Base-by-base conservation (phyloP, 345 rosid genomes). In the Citrus inodora region DNA sequence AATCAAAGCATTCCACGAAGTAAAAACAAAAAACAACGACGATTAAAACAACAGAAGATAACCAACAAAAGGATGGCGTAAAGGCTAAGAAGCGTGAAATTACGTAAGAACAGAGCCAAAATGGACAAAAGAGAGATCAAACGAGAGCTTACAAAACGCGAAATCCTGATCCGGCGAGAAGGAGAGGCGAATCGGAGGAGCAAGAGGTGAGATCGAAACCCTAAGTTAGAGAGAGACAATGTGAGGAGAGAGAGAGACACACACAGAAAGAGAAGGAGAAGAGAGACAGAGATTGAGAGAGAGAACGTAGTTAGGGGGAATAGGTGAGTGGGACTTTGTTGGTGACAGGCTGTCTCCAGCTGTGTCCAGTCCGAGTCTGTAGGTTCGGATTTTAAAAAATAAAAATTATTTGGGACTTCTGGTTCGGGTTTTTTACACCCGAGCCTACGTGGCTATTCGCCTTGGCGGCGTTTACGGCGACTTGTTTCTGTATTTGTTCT, bases 311-410 rank as follows among this genome's bases (percentile, higher is more conserved):
- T 79, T 87, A 63, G 87, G 80, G 58, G 86, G 87, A 86, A 84
- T 84, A 84, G 88, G 88, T 85, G 86, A 89, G 92, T 89, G 94
- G 92, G 88, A 86, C 94, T 90, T 89, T 89, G 98, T 94, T 94
- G 97, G 92, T 89, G 98, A 92, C 99, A 96, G 98, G 82, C 98
- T 96, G 98, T 92, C 84, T 90, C 98, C 99, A 96, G 98, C 99
- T 96, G 92, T 91, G 79, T 30, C 22, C 51, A 53, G 25, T 76
- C 93, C 92, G 89, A 86, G 70, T 79, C 89, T 80, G 27, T 71
- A 83, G 97, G 81, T 82, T 83, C 86, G 89, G 89, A 32, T 48
- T 69, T 46, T 21, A 72, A 4, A 62, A 60, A 42, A 9, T 2
- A 37, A 37, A 37, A 37, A 6, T 37, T 46, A 3, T 46, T 1